Percentiles rank a stretch among this genome's conserved stretches.
phyloP scores from a whole-genome alignment of 78 protist species.

The Chrysochromulina tobinii region DNA sequence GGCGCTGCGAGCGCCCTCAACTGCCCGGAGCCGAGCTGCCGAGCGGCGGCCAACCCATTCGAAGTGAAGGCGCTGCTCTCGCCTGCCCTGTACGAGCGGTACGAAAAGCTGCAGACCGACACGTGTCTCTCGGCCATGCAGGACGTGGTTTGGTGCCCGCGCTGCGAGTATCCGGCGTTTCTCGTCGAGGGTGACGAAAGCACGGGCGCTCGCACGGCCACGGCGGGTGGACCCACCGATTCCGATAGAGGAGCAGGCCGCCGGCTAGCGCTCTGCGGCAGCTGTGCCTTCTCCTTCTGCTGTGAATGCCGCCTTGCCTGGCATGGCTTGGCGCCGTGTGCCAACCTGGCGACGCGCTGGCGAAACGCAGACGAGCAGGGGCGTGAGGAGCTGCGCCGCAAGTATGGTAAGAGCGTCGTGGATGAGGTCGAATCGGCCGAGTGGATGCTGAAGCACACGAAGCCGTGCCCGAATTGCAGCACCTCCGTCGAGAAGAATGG shows the following conservation, averaged over 20 bases:
- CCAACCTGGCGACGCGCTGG: constrained; percentile 8
- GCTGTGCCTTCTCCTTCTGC: not conserved
- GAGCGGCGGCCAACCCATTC: not conserved
- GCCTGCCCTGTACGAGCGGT: not conserved
- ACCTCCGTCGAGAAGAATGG: constrained; percentile 67
- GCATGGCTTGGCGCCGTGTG: constrained; percentile 2
- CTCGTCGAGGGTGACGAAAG: not conserved
- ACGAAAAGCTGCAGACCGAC: not conserved
- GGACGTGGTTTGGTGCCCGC: not conserved
- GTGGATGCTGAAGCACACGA: not conserved
- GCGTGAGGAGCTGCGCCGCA: not conserved
- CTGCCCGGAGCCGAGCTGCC: not conserved
- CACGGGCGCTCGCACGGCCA: not conserved
- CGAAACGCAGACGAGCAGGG: not conserved
- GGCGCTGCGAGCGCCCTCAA: not conserved
- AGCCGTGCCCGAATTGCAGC: constrained; percentile 63
- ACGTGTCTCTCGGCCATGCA: not conserved
- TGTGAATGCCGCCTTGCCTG: not conserved
- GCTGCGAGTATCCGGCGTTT: constrained; percentile 6
- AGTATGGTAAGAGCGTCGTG: not conserved
- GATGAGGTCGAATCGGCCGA: not conserved
- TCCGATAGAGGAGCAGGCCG: not conserved
- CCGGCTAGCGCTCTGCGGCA: not conserved
- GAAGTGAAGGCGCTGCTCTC: not conserved
- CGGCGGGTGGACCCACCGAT: not conserved